These are phyloP conservation scores for Trichaptum fuscoviolaceum DNA, from an alignment of 768 basidiomycete genomes.

Conservation along the genomic window DNA sequence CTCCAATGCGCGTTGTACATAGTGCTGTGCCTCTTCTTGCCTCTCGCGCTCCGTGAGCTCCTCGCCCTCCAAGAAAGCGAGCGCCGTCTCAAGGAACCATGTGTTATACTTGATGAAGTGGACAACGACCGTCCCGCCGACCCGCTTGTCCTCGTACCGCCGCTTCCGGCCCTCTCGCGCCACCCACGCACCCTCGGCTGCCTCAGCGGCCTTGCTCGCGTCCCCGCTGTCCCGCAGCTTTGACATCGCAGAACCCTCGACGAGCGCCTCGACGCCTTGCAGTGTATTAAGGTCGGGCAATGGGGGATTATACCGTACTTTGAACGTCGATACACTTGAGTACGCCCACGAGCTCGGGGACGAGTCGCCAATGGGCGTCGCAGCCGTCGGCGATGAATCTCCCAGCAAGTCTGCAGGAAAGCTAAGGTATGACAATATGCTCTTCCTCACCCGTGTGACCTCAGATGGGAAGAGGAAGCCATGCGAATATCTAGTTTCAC, in stretches of 20 bases:
- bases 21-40: not conserved
- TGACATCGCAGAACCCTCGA: slow-evolving; percentile 89
- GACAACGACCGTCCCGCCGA: slow-evolving; percentile 92
- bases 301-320: slow-evolving; percentile 68
- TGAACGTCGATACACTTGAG: slow-evolving; percentile 86
- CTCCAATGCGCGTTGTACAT: not conserved
- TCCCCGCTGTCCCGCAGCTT: slow-evolving; percentile 53
- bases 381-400: slow-evolving; percentile 15
- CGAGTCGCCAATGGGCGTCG: slow-evolving; percentile 15
- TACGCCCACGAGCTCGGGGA: slow-evolving; percentile 63
- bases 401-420: slow-evolving; percentile 30
- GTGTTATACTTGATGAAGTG: slow-evolving; percentile 97
- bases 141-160: slow-evolving; percentile 61
- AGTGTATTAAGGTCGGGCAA: slow-evolving; percentile 54
- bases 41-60: slow-evolving; percentile 51
- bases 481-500: slow-evolving; percentile 71
- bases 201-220: slow-evolving; percentile 15
- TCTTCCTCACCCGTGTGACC: slow-evolving; percentile 59
- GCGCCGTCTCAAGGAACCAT: slow-evolving; percentile 93
- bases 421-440: slow-evolving; percentile 46
- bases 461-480: slow-evolving; percentile 94
- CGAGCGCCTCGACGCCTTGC: slow-evolving; percentile 84
- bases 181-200: slow-evolving; percentile 62
- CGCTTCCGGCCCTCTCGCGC: slow-evolving; percentile 64
- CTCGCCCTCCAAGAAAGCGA: slow-evolving; percentile 79